phyloP scores from a whole-genome alignment of 31 red algal genomes.

The Bonnemaisonia californica region DNA sequence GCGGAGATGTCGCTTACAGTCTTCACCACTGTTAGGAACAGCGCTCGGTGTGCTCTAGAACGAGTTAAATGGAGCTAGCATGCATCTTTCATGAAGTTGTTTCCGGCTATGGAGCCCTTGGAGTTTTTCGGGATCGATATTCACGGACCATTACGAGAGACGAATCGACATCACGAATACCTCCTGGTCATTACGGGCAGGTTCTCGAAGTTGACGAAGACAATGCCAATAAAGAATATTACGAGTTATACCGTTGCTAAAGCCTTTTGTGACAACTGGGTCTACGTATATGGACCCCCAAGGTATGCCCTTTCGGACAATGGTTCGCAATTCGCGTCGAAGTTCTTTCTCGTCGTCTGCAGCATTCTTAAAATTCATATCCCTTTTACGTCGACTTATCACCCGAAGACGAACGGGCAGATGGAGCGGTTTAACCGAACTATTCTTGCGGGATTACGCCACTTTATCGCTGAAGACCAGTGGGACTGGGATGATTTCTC shows the following conservation, averaged over 20 bases:
- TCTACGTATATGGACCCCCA: neutral
- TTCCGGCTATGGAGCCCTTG: conserved; percentile 1
- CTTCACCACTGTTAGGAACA: conserved; percentile 2
- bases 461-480: too few relatives aligned
- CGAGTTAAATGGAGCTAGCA: neutral
- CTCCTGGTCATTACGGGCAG: conserved; percentile 13
- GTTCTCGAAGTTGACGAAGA: conserved; percentile 13
- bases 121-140: conserved; percentile 42
- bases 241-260: neutral
- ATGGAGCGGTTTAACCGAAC: too few relatives aligned
- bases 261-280: conserved; percentile 12
- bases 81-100: conserved; percentile 22
- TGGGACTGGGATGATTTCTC: too few relatives aligned
- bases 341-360: too few relatives aligned
- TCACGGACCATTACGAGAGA: conserved; percentile 6
- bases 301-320: too few relatives aligned
- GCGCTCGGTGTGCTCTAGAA: neutral
- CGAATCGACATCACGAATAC: neutral
- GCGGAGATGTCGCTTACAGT: conserved; percentile 8
- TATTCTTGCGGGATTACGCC: too few relatives aligned
- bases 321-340: too few relatives aligned
- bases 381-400: too few relatives aligned
- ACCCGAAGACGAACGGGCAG: too few relatives aligned
- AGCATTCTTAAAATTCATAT: too few relatives aligned
- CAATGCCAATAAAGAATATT: neutral